These are phyloP conservation scores for Aspergillus ochraceoroseus DNA, from an alignment of 2,329 filamentous ascomycete genomes.

Conservation along the genomic window DNA sequence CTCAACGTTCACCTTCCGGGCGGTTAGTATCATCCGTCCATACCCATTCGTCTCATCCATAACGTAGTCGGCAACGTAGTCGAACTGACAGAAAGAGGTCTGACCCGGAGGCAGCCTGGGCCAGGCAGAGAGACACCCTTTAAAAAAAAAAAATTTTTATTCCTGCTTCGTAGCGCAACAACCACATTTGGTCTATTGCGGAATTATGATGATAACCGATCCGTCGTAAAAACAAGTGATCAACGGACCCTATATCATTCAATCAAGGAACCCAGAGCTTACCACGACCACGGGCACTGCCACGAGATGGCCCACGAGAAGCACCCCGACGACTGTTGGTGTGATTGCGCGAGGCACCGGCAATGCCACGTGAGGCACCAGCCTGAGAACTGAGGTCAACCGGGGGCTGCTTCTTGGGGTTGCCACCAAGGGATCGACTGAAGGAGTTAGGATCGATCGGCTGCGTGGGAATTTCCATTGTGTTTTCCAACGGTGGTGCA, in stretches of 20 bases:
- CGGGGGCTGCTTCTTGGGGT: conserved; percentile 26
- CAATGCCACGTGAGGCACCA: conserved; percentile 33
- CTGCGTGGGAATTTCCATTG: conserved; percentile 43
- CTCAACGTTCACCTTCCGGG: conserved; percentile 16
- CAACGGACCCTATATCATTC: conserved; percentile 16
- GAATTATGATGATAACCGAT: conserved; percentile 21
- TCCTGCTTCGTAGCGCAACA: conserved; percentile 22
- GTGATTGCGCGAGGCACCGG: conserved; percentile 33
- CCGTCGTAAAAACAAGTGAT: conserved; percentile 17
- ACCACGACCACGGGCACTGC: conserved; percentile 37
- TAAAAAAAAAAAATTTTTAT: conserved; percentile 10
- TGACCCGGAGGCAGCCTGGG: conserved; percentile 20
- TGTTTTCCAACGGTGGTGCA: conserved; percentile 26
- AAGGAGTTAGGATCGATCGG: conserved; percentile 49
- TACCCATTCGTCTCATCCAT: conserved; percentile 20
- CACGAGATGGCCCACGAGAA: conserved; percentile 33
- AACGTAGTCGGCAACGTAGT: conserved; percentile 17
- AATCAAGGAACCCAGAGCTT: conserved; percentile 46
- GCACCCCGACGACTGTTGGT: conserved; percentile 33
- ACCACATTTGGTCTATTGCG: conserved; percentile 19
- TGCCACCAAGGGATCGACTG: conserved; percentile 38
- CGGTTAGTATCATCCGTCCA: conserved; percentile 17
- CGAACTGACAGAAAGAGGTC: conserved; percentile 17
- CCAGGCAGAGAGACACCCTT: conserved; percentile 16
- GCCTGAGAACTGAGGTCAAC: conserved; percentile 34